Base-by-base conservation (phyloP, 768 basidiomycete genomes). In the Leccinum fibrillosum region DNA sequence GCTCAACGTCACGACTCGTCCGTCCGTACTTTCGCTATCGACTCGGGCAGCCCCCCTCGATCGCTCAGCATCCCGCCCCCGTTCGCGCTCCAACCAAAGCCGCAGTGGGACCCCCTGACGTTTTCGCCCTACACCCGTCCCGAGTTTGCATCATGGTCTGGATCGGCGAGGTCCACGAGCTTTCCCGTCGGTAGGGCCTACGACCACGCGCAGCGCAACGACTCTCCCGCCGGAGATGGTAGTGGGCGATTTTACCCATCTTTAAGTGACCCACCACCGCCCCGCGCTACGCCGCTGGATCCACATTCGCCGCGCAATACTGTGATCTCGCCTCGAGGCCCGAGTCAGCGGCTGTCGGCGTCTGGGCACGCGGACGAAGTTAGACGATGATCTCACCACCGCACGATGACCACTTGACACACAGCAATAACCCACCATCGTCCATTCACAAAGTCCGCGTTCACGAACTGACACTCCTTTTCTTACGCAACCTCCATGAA, bases 31-130 rank as follows among this genome's bases (percentile, higher is more conserved):
- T 57, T 63, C 10, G 5, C 65, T 13, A 49, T 56, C 34, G 64
- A 66, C n/a, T 59, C 49, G 30, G 42, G 50, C 37, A 66, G 53
- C 11, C 39, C 64, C n/a, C 23, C 64, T 26, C 23, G 44, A 21
- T 45, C 34, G 19, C 61, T 60, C 19, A 61, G 56, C 54, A 68
- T 81, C 39, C 74, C 80, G 0, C 79, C 86, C 15, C 88, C 88
- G 2, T 88, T 83, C 65, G 82, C 85, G 10, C 73, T 90, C 4
- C 84, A 89, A 66, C 88, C 88, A 2, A 75, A 73, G 53, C 87
- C 86, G 1, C 86, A 83, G 53, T 89, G 88, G 86, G 82, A 86
- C 56, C 75, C 72, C 44, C 69, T 74, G 3, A 65, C 76, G 0
- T 80, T 78, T 66, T 57, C 68, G 25, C 67, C 78, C 9, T 63